Conservation (phyloP, 495 filamentous ascomycete genomes). For the Penicillium coffeae region DNA sequence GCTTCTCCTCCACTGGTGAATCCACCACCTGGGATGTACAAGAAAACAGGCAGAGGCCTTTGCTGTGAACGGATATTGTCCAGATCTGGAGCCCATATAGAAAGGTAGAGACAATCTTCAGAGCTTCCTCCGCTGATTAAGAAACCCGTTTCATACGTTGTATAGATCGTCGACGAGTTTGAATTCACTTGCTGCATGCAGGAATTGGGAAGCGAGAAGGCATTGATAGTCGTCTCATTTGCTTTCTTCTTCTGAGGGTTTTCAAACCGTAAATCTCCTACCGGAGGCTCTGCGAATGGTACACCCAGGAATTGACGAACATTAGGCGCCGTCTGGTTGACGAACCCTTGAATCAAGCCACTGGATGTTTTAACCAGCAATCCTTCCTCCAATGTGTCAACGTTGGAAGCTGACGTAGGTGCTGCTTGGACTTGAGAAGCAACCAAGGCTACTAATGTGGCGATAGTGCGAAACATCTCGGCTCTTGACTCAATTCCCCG, state of each 20-base stretch:
- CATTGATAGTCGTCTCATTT: background rate
- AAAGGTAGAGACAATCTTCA: constrained; percentile 36
- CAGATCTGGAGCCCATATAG: constrained; percentile 22
- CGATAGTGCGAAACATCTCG: no score
- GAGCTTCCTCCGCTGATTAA: constrained; percentile 2
- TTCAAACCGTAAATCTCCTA: constrained; percentile 15
- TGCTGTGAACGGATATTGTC: background rate
- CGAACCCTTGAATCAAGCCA: background rate
- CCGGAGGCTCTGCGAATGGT: constrained; percentile 25
- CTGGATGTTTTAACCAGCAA: background rate
- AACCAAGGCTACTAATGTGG: no score
- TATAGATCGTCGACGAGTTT: constrained; percentile 5
- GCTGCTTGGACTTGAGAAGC: no score
- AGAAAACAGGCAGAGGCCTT: constrained; percentile 7
- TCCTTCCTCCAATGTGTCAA: no score
- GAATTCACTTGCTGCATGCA: constrained; percentile 7
- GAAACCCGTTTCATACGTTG: constrained; percentile 2
- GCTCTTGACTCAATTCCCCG: no score
- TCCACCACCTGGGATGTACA: constrained; percentile 9
- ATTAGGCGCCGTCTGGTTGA: constrained; percentile 11
- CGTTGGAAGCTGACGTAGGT: no score
- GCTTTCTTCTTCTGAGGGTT: constrained; percentile 6
- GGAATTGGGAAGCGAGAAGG: constrained; percentile 7
- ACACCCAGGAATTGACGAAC: constrained; percentile 32
- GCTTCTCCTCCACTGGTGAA: constrained; percentile 7